A percentile compares a stretch with the other conserved stretches of the same genome.
phyloP scores from a whole-genome alignment of 306 rosid genomes.

The Cicer cuneatum region DNA sequence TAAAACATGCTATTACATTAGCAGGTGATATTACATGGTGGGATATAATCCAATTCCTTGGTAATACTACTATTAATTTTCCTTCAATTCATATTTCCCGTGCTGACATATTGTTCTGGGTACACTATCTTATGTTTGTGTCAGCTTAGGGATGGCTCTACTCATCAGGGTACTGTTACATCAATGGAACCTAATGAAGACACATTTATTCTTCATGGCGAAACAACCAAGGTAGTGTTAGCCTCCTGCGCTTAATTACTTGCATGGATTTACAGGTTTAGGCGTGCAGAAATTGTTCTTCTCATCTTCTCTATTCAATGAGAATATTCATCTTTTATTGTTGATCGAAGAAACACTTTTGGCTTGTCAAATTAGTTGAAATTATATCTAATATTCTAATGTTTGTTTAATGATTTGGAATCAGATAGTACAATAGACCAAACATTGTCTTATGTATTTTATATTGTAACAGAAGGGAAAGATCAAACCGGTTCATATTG shows the following conservation, averaged over 20 bases:
- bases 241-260: slow-evolving; percentile 20
- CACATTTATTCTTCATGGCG: slow-evolving; percentile 82
- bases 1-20: neutral
- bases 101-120: slow-evolving; percentile 35
- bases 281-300: neutral
- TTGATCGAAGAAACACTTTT: slow-evolving; percentile 8
- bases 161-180: slow-evolving; percentile 91
- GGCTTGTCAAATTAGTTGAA: slow-evolving; percentile 24
- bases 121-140: slow-evolving; percentile 36
- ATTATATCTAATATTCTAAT: slow-evolving; percentile 29
- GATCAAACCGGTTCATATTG: slow-evolving; percentile 76
- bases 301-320: neutral
- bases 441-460: slow-evolving; percentile 32
- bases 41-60: slow-evolving; percentile 21
- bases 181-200: slow-evolving; percentile 95
- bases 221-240: slow-evolving; percentile 64
- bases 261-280: neutral
- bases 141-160: slow-evolving; percentile 91
- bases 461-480: slow-evolving; percentile 65
- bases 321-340: slow-evolving; percentile 20
- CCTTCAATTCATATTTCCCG: slow-evolving; percentile 17
- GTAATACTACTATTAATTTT: slow-evolving; percentile 8
- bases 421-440: slow-evolving; percentile 18
- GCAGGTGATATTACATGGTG: slow-evolving; percentile 8
- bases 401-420: slow-evolving; percentile 23